Evolutionary conservation across 2,329 filamentous ascomycete species (phyloP).

Genomic region (Clonostachys solani): DNA sequence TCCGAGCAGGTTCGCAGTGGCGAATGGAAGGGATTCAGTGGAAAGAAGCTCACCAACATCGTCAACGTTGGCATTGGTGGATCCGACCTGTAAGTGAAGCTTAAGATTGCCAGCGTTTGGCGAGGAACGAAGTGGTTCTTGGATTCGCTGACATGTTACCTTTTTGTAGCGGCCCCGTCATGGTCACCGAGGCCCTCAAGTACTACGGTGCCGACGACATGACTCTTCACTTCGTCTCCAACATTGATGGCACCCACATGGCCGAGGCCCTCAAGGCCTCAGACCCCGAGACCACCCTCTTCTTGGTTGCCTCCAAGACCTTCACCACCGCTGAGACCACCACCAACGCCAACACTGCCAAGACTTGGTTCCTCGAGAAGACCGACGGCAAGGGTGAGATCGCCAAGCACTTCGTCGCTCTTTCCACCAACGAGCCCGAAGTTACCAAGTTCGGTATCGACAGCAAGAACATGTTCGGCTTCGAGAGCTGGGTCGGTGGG

Average conservation of each 20-base stretch:
- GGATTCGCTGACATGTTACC: conserved; percentile 5
- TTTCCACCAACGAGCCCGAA: conserved; percentile 92
- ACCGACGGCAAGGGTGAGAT: conserved; percentile 75
- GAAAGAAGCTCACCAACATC: conserved; percentile 95
- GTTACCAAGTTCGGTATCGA: conserved; percentile 99
- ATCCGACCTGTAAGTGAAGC: conserved; percentile 79
- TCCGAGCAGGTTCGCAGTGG: conserved; percentile 91
- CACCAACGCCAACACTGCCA: conserved; percentile 96
- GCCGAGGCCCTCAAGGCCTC: conserved; percentile 86
- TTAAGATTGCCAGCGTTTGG: too few species aligned
- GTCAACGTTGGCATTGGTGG: conserved; percentile 98
- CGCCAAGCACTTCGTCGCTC: conserved; percentile 97
- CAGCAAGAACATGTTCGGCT: conserved; percentile 99
- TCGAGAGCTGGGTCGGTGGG: conserved; percentile 97
- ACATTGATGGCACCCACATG: conserved; percentile 98
- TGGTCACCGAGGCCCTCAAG: conserved; percentile 98
- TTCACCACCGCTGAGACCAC: conserved; percentile 98
- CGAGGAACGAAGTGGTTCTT: not conserved
- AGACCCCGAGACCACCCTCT: conserved; percentile 96
- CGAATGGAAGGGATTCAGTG: conserved; percentile 94
- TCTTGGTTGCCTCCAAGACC: conserved; percentile 97
- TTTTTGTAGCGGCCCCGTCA: conserved; percentile 76
- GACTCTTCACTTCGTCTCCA: conserved; percentile 97
- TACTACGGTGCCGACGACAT: conserved; percentile 82
- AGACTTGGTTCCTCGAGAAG: conserved; percentile 92